Evolutionary conservation across 768 basidiomycete genomes (phyloP).

Genomic region (Lentinula aciculospora): DNA sequence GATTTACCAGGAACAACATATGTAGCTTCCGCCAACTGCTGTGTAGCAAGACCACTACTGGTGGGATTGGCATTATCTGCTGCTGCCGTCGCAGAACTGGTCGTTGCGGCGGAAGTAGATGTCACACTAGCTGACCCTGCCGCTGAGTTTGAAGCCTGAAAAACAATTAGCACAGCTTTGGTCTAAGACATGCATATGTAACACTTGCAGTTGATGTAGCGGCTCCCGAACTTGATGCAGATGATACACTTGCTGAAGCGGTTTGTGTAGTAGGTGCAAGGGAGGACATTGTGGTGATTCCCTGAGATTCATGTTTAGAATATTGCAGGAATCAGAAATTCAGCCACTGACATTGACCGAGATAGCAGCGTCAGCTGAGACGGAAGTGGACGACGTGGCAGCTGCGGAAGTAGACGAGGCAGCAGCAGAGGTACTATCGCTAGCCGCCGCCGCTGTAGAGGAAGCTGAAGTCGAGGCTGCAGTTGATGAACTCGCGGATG

Average conservation of each 20-base stretch:
- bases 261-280: not conserved
- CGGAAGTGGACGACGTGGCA: conserved; percentile 3
- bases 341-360: conserved; percentile 10
- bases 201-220: not conserved
- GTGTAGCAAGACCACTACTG: conserved; percentile 10
- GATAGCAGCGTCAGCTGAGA: conserved; percentile 4
- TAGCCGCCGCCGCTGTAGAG: conserved; percentile 32
- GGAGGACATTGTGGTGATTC: conserved; percentile 1
- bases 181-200: conserved; percentile 8
- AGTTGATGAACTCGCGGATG: conserved; percentile 24
- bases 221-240: conserved; percentile 15
- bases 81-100: conserved; percentile 10
- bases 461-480: conserved; percentile 66
- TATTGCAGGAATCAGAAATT: not conserved
- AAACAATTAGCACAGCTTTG: not conserved
- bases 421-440: conserved; percentile 10
- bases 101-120: not conserved
- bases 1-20: conserved; percentile 71
- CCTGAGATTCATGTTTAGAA: not conserved
- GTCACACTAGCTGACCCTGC: conserved; percentile 13
- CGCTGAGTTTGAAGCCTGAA: not conserved
- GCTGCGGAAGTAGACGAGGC: conserved; percentile 10
- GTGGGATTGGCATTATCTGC: conserved; percentile 5
- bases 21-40: conserved; percentile 18
- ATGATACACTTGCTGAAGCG: conserved; percentile 10